Base-by-base conservation (phyloP, 495 filamentous ascomycete species). In the Usnea hakonensis region DNA sequence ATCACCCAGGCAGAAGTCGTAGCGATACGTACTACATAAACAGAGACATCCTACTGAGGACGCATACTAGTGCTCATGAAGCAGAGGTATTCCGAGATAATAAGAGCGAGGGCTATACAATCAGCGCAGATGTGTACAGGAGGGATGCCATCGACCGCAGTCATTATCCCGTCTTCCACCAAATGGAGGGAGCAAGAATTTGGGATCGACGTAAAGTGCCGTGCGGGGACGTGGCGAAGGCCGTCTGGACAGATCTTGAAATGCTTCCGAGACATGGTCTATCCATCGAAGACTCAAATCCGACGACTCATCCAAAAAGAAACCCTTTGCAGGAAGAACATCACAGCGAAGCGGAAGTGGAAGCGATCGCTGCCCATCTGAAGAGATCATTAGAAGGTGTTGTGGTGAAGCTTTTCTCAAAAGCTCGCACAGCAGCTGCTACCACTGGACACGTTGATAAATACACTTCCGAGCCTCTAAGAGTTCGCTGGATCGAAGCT, bases 11-110 rank as follows among this genome's bases (percentile, higher is more conserved):
- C 64, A 87, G 94, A 65, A 88, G 83, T 67, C 83, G 83, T 64
- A 90, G 87, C 10, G 94, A 97, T 75, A 97, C 94, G 3, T 98
- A 97, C 81, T 98, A 98, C 76, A 76, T 97, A 72, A 97, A 97
- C 73, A 74, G 82, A 64, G 75, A 84, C 46, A 95, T 89, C 2
- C 83, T 97, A 3, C 81, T 98, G 28, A 85, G 94, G 58, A 98
- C 94, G 0, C 94, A 98, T 73, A 97, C 91, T 17, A 89, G 85
- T 64, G 94, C 94, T 1, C 95, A 98, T 72, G 89, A 98, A 73
- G 87, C 87, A 37, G 89, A 94, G 43, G 85, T 88, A 11, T 97
- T 98, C 76, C 80, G 85, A 46, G 70, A 76, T 36, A 70, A 70
- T 52, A 76, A 79, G 52, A 87, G 83, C 65, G 81, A 87, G 38